Evolutionary conservation across 2,329 filamentous ascomycete species (phyloP), one percentile per base, ranked within the genome.

Genomic region (Myriosclerotinia scirpicola): DNA sequence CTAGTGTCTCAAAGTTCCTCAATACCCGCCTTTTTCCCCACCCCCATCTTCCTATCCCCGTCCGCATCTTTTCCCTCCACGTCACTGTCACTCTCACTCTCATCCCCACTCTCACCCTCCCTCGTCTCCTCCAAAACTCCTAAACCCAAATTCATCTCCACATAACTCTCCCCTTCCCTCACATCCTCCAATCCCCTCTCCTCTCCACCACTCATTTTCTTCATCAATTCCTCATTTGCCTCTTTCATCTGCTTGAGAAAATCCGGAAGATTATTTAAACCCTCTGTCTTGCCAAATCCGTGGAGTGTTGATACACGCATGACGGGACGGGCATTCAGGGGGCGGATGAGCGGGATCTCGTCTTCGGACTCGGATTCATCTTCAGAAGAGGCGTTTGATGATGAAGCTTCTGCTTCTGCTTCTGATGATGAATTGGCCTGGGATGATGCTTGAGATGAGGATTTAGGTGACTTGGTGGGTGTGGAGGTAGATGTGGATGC

Each of bases 171-270:
- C n/a, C 70, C 70, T n/a, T 69, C 54, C 14, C 30, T 67, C 14
- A 66, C 48, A 40, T 69, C 62, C 36, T 52, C 67, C 12, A 65
- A 20, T 1, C 55, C 55, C 9, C 54, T 59, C 20, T 64, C 52
- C 14, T 66, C 68, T 7, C 71, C 71, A 2, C 64, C 48, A 22
- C 58, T 55, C 8, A 65, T 63, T 36, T 70, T 69, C 44, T 55
- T 64, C 36, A 59, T 64, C 4, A 73, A 67, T 52, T 68, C 64
- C 14, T 67, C 67, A 60, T 73, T 73, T 11, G 71, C 69, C 50
- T 68, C 68, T 54, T 69, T 69, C 69, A 73, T 69, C 36, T 62
- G 36, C 34, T 66, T 55, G 17, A 73, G 64, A 48, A 73, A 73
- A 9, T 55, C 67, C 4, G 67, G 63, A 22, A 73, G 56, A 12